phyloP scores from a whole-genome alignment of 179 eudicot genomes.

The Actinidia chinensis region DNA sequence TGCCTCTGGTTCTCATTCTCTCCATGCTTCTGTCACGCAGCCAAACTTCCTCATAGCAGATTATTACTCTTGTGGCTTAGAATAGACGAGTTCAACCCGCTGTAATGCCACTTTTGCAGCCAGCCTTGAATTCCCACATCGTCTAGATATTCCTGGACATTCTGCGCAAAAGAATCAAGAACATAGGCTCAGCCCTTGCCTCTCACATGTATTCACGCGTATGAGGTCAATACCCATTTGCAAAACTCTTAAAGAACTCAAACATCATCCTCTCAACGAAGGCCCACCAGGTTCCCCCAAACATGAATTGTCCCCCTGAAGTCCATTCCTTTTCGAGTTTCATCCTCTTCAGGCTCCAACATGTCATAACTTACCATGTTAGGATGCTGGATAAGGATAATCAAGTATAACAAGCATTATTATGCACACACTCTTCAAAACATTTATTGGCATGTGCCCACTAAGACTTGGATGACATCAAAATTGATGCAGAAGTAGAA shows the following conservation, averaged over 20 bases:
- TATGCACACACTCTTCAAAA: constrained; percentile 90
- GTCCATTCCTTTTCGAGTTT: constrained; percentile 78
- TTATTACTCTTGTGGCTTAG: constrained; percentile 82
- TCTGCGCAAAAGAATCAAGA: constrained; percentile 69
- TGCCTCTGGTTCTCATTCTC: constrained; percentile 36
- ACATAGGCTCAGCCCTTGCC: constrained; percentile 77
- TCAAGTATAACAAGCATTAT: constrained; percentile 76
- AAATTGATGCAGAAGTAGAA: constrained; percentile 89
- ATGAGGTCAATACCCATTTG: constrained; percentile 83
- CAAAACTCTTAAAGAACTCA: constrained; percentile 79
- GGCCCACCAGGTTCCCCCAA: constrained; percentile 92
- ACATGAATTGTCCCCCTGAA: constrained; percentile 63
- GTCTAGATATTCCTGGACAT: constrained; percentile 75
- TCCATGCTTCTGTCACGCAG: constrained; percentile 48
- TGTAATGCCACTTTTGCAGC: constrained; percentile 73
- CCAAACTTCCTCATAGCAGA: constrained; percentile 84
- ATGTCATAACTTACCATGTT: constrained; percentile 80
- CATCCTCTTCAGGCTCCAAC: constrained; percentile 85
- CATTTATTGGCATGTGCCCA: constrained; percentile 85
- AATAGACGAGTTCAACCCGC: constrained; percentile 74
- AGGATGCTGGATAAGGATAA: constrained; percentile 61
- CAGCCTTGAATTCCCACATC: constrained; percentile 64
- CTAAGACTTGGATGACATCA: constrained; percentile 77
- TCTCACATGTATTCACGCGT: constrained; percentile 82
- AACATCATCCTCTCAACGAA: constrained; percentile 77